These are phyloP conservation scores for Talaromyces sp. DNA, from an alignment of 2,329 filamentous ascomycete species.

Conservation along the genomic window DNA sequence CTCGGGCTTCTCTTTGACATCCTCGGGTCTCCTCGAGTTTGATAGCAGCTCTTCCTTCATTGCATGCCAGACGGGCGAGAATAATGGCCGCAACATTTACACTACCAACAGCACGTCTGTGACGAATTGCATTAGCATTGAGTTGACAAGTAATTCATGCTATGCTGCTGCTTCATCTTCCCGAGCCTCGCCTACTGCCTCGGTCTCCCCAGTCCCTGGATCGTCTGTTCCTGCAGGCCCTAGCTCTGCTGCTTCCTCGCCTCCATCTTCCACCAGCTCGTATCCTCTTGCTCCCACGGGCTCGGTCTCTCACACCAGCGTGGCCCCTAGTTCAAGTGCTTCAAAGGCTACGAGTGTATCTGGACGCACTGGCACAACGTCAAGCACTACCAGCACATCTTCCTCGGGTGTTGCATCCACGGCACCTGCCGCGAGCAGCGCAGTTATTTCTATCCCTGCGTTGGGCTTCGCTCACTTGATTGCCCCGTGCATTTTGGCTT, in stretches of 20 bases:
- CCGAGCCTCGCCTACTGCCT: background rate
- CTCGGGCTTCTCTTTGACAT: constrained; percentile 59
- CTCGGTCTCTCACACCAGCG: constrained; percentile 14
- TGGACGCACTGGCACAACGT: background rate
- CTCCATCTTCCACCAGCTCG: background rate
- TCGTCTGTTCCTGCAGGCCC: constrained; percentile 2
- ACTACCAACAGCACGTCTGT: constrained; percentile 36
- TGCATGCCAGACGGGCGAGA: constrained; percentile 60
- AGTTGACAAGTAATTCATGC: constrained; percentile 42
- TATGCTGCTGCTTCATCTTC: constrained; percentile 17
- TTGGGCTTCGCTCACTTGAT: background rate
- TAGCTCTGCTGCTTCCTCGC: background rate
- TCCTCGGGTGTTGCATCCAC: constrained; percentile 1
- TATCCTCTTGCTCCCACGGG: constrained; percentile 9
- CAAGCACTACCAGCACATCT: background rate
- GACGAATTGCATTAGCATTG: constrained; percentile 37
- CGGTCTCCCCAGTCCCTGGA: background rate
- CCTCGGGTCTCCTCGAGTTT: constrained; percentile 56
- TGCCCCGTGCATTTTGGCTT: background rate
- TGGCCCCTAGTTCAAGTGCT: background rate
- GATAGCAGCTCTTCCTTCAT: constrained; percentile 59
- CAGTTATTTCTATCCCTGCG: background rate
- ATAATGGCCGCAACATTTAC: constrained; percentile 48
- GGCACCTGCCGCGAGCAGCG: background rate
- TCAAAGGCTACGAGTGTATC: background rate